Percentiles rank a stretch among this genome's conserved stretches.
phyloP scores from a whole-genome alignment of 2,329 filamentous ascomycete species.

The Sphaerulina musiva region DNA sequence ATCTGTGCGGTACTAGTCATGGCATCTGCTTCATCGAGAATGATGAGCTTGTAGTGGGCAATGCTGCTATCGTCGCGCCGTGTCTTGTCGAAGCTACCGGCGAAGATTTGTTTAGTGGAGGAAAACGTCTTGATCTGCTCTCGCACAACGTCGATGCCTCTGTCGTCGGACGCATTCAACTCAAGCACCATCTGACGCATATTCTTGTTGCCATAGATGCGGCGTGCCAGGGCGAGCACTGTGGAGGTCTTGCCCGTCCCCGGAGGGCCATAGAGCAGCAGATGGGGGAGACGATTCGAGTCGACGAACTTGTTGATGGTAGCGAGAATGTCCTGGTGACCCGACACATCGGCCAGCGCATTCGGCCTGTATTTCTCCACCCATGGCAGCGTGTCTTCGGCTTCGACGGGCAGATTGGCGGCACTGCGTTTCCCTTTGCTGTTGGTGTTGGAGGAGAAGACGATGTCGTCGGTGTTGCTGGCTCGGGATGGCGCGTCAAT shows the following conservation, averaged over 20 bases:
- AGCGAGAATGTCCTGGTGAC: constrained; percentile 92
- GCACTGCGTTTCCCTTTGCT: constrained; percentile 85
- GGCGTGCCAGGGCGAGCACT: constrained; percentile 81
- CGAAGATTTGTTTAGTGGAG: constrained; percentile 94
- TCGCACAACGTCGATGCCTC: constrained; percentile 93
- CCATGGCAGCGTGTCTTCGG: constrained; percentile 92
- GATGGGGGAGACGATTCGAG: constrained; percentile 85
- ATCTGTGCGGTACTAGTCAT: constrained; percentile 99
- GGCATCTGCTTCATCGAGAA: constrained; percentile 96
- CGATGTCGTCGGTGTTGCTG: constrained; percentile 39
- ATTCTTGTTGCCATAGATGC: constrained; percentile 86
- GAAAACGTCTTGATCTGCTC: constrained; percentile 99
- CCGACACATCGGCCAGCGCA: constrained; percentile 84
- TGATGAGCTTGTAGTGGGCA: constrained; percentile 87
- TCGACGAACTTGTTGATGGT: constrained; percentile 98
- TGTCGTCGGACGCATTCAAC: constrained; percentile 92
- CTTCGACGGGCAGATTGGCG: constrained; percentile 87
- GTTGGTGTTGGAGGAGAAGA: constrained; percentile 66
- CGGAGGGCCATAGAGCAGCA: constrained; percentile 91
- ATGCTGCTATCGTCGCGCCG: constrained; percentile 39
- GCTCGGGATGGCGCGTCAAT: constrained; percentile 48
- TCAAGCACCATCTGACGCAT: constrained; percentile 98
- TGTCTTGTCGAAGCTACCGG: constrained; percentile 37
- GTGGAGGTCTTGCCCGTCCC: constrained; percentile 98
- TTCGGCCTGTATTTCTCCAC: constrained; percentile 95